Percentiles rank a stretch among this genome's conserved stretches.
Evolutionary conservation across 768 basidiomycete species (phyloP).

Genomic region (Glaciozyma antarctica): DNA sequence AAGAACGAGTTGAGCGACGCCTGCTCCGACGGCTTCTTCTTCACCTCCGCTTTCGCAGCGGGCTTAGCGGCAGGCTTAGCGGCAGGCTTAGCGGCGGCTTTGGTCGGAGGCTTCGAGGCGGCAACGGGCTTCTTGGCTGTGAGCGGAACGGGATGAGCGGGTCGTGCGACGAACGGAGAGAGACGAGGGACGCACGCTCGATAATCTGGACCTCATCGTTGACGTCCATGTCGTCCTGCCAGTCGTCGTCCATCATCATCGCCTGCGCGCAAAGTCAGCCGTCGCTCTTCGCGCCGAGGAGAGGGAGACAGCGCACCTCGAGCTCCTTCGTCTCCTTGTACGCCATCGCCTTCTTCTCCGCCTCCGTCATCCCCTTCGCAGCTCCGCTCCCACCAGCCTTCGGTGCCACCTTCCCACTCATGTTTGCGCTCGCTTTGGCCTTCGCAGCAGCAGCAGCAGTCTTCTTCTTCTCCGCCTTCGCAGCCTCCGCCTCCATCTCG

Average conservation of each 20-base stretch:
- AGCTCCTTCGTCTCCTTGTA: neutral
- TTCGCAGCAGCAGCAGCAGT: neutral
- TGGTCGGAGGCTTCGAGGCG: neutral
- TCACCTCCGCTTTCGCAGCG: neutral
- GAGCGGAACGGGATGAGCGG: neutral
- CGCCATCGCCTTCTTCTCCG: neutral
- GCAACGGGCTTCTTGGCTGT: neutral
- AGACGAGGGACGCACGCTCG: neutral
- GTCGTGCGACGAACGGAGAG: neutral
- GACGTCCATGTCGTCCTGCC: neutral
- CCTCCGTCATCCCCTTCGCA: neutral
- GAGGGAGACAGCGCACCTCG: neutral
- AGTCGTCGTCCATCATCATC: too few species aligned
- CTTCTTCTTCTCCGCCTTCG: neutral
- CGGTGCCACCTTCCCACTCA: neutral
- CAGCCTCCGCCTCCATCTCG: constrained; percentile 1
- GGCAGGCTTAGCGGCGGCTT: neutral
- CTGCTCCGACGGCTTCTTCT: neutral
- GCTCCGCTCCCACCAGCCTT: neutral
- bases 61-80: neutral
- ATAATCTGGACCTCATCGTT: neutral
- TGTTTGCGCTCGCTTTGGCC: neutral
- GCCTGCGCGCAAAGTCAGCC: too few species aligned
- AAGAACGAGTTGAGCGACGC: constrained; percentile 3
- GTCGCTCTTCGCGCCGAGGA: neutral